Conservation (phyloP, 208 protist genomes). For the Trypanosomatidae sp. region DNA sequence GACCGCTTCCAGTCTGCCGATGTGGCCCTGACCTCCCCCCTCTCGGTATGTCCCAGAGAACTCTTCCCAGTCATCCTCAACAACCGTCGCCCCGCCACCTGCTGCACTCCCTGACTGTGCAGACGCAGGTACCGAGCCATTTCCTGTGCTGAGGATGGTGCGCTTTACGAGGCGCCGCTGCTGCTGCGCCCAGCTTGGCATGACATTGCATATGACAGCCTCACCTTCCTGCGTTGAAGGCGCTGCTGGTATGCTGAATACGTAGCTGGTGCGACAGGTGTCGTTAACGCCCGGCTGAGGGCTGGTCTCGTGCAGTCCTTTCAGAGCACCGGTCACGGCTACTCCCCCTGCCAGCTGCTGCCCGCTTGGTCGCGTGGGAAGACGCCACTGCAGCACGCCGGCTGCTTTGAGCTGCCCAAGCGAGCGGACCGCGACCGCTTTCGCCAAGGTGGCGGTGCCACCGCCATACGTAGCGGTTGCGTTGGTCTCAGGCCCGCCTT, state of each 20-base stretch:
- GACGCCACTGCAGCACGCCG: slow-evolving; percentile 21
- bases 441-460: neutral
- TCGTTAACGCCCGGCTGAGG: neutral
- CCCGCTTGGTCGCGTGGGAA: neutral
- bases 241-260: neutral
- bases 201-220: slow-evolving; percentile 19
- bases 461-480: neutral
- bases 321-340: neutral
- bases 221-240: slow-evolving; percentile 3
- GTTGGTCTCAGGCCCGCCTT: neutral
- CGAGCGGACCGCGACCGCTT: slow-evolving; percentile 5
- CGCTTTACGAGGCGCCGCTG: slow-evolving; percentile 26
- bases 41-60: neutral
- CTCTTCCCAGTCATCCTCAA: slow-evolving; percentile 6
- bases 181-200: slow-evolving; percentile 6
- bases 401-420: slow-evolving; percentile 25
- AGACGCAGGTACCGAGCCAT: neutral
- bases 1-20: neutral
- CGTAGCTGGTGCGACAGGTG: neutral
- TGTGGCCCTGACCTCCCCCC: neutral
- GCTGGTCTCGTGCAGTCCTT: neutral
- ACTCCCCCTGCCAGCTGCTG: neutral
- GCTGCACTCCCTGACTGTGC: neutral
- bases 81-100: neutral
- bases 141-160: neutral